Conservation (phyloP, 345 rosid species). For the Barbarea vulgaris region DNA sequence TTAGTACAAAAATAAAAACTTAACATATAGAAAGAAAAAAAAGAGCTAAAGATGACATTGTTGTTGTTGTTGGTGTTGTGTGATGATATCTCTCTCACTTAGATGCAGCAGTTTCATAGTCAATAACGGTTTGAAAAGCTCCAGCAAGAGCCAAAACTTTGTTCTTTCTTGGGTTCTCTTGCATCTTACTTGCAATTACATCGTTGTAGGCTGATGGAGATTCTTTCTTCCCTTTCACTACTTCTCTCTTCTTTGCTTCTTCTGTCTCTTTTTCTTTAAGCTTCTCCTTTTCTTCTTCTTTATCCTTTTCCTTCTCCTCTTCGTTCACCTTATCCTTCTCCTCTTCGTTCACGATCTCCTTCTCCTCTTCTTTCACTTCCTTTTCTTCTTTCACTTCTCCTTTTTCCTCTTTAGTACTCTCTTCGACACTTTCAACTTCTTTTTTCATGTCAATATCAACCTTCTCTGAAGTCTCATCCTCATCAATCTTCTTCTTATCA, state of each 20-base stretch:
- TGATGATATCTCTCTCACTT: constrained; percentile 39
- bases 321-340: constrained; percentile 32
- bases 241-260: constrained; percentile 35
- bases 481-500: constrained; percentile 12
- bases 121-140: constrained; percentile 91
- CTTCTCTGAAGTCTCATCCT: constrained; percentile 28
- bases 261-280: constrained; percentile 12
- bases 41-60: constrained; percentile 20
- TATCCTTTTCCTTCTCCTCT: not conserved
- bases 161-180: constrained; percentile 69
- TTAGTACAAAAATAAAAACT: not conserved
- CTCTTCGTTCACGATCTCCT: constrained; percentile 33
- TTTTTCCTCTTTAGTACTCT: constrained; percentile 2
- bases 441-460: constrained; percentile 18
- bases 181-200: constrained; percentile 74
- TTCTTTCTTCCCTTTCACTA: constrained; percentile 57
- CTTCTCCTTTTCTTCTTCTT: constrained; percentile 7
- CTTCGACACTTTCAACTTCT: constrained; percentile 23
- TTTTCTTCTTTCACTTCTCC: not conserved
- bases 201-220: constrained; percentile 71
- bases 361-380: not conserved
- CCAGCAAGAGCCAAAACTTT: constrained; percentile 86
- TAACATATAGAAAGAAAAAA: not conserved
- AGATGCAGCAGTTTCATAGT: constrained; percentile 63
- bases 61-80: not conserved